Conservation (phyloP, 1,284 basidiomycete species). For the Hemileia vastatrix region DNA sequence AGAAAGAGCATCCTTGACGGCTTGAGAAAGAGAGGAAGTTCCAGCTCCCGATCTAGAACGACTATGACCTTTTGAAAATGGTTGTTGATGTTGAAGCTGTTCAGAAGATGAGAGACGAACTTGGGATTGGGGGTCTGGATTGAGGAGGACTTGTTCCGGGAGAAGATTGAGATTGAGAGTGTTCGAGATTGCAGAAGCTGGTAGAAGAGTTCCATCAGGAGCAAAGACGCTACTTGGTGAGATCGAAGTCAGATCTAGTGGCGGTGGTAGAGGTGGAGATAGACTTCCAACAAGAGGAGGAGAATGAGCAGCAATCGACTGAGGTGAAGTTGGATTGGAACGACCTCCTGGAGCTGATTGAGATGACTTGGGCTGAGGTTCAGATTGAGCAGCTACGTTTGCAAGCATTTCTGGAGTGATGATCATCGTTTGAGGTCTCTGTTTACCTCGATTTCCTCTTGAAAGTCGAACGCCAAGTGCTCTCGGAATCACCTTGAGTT, state of each 20-base stretch:
- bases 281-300: too few species aligned
- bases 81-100: neutral
- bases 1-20: neutral
- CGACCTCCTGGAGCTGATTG: neutral
- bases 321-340: neutral
- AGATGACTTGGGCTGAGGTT: neutral
- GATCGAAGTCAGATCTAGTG: neutral
- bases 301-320: neutral
- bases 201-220: neutral
- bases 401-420: neutral
- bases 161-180: neutral
- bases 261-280: neutral
- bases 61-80: neutral
- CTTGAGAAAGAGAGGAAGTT: neutral
- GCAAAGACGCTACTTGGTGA: neutral
- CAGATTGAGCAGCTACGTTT: neutral
- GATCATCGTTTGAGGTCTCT: neutral
- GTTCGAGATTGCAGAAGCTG: neutral
- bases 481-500: neutral
- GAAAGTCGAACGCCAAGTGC: neutral
- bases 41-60: neutral
- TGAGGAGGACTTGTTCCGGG: neutral
- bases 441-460: neutral
- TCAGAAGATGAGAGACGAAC: neutral
- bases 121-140: neutral